Evolutionary conservation across 768 basidiomycete species (phyloP), one percentile per base, ranked within the genome.

Genomic region (Tricholoma terreum): DNA sequence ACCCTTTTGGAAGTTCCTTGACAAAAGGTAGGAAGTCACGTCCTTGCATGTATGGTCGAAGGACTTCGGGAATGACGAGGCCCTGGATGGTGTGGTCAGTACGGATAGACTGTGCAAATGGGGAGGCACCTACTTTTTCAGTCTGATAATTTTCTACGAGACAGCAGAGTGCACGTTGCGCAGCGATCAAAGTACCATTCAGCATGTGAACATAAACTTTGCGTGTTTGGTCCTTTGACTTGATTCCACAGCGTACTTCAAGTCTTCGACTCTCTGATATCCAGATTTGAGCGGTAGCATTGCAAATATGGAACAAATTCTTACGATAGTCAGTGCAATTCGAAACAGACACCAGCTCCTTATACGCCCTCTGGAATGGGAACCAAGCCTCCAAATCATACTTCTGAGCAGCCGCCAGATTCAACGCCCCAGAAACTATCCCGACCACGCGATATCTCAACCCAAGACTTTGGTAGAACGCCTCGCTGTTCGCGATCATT

Each of bases 131-230:
- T 65, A 96, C 95, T 50, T 97, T 94, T 0, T 90, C 81, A 0
- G 94, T 98, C 75, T 99, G 97, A 70, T 96, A 94, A 73, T 98
- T 98, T 76, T 99, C 97, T n/a, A 94, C 95, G 56, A 99, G 66
- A 73, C 97, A 98, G 74, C 96, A 98, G 17, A 98, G 77, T 1
- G 97, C 92, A 36, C 97, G 91, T 74, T 96, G 92, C 1, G 97
- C 98, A 1, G 97, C 97, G 65, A 94, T 97, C 45, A 99, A 81
- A 3, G 97, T 99, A 34, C 94, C 96, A 71, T 99, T 99, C 67
- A 99, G 76, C 97, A 99, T 99, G 78, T 99, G 97, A 4, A 97
- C 95, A 73, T 98, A 98, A 4, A 94, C 76, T 69, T 98, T 95
- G 57, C 90, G 84, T 51, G 90, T 80, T 67, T 98, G 93, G 30